Conservation (phyloP, 805 yeast species). For the Lachancea fermentati region DNA sequence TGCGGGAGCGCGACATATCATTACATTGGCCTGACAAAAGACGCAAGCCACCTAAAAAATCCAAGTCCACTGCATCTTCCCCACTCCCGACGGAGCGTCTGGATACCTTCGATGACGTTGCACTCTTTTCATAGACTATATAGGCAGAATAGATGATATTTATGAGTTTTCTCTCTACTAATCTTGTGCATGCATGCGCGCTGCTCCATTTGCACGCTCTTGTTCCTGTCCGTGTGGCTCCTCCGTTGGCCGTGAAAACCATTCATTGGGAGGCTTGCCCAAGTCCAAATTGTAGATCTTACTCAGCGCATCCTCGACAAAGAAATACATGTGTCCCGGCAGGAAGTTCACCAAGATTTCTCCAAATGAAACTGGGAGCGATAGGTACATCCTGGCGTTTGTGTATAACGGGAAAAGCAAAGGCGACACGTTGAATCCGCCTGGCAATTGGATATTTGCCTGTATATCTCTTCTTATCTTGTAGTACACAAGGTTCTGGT, state of each 20-base stretch:
- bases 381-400: conserved; percentile 20
- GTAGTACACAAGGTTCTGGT: conserved; percentile 27
- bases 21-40: conserved; percentile 23
- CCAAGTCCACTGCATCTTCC: background rate
- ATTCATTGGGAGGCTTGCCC: conserved; percentile 10
- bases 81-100: conserved; percentile 1
- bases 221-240: conserved; percentile 1
- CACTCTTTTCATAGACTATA: conserved; percentile 13
- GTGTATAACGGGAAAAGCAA: conserved; percentile 20
- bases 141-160: background rate
- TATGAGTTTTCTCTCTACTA: background rate
- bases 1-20: conserved; percentile 17
- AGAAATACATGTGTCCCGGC: conserved; percentile 28
- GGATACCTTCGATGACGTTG: conserved; percentile 14
- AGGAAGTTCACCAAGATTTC: conserved; percentile 24
- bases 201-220: too few species aligned
- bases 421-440: conserved; percentile 20
- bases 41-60: background rate
- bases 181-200: background rate
- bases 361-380: conserved; percentile 12
- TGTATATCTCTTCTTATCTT: conserved; percentile 16
- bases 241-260: conserved; percentile 1
- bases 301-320: conserved; percentile 23
- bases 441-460: conserved; percentile 8
- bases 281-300: conserved; percentile 26